phyloP scores from a whole-genome alignment of 1,284 basidiomycete genomes.

The Xerocomus minutiporus region DNA sequence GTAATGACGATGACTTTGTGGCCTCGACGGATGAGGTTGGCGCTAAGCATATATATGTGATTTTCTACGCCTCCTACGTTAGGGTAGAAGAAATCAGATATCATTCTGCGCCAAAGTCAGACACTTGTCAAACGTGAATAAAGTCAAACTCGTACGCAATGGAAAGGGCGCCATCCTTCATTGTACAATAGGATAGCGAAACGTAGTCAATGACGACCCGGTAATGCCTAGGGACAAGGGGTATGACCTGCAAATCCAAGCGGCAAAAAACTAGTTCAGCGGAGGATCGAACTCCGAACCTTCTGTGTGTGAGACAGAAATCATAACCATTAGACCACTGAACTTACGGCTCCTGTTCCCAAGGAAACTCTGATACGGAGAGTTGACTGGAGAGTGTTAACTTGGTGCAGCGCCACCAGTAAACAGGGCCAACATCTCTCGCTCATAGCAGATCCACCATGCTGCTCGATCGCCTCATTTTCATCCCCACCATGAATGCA shows the following conservation, averaged over 20 bases:
- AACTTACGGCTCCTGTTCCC: conserved; percentile 16
- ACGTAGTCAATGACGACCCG: neutral
- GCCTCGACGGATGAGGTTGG: conserved; percentile 77
- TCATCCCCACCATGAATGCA: too few species aligned
- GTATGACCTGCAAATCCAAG: neutral
- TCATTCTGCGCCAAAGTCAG: conserved; percentile 59
- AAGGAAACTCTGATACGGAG: too few species aligned
- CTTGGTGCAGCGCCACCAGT: too few species aligned
- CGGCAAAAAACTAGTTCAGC: conserved; percentile 35
- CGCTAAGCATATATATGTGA: conserved; percentile 90
- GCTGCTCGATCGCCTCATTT: too few species aligned
- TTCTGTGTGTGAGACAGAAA: conserved; percentile 45
- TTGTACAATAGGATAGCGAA: conserved; percentile 1
- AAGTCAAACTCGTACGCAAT: conserved; percentile 24
- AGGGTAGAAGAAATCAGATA: conserved; percentile 96
- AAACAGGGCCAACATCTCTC: too few species aligned
- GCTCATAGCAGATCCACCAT: too few species aligned
- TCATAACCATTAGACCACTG: conserved; percentile 44
- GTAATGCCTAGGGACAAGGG: neutral
- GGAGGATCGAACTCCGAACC: conserved; percentile 45
- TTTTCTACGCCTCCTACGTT: conserved; percentile 95
- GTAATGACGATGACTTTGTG: conserved; percentile 96
- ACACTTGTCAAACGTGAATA: neutral
- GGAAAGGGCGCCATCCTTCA: conserved; percentile 27
- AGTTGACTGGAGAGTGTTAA: too few species aligned